Evolutionary conservation across 2,329 filamentous ascomycete species (phyloP), one percentile per base, ranked within the genome.

Genomic region (Ceratocystis harringtonii): DNA sequence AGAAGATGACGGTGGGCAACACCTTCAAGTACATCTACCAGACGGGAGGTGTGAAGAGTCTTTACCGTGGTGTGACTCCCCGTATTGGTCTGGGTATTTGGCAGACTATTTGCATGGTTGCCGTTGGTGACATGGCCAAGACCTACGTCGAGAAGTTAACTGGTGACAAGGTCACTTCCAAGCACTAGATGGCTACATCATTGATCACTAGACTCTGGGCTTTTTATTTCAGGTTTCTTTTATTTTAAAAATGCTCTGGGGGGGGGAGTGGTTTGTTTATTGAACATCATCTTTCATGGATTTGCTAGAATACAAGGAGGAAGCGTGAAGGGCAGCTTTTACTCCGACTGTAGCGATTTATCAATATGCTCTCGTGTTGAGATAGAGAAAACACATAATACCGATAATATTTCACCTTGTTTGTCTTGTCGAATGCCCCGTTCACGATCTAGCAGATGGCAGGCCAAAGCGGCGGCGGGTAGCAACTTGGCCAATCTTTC

Each of bases 41-140:
- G 70, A 84, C 83, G 74, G 96, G 95, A 77, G 94, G 94, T 68
- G 61, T 97, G 73, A 88, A 86, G 80, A 94, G 94, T 73, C 81
- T 99, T 70, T 99, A 99, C 83, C 90, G 94, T 74, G 94, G 94
- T 74, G 92, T 99, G 69, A 82, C 90, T 71, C 94, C 94, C 72
- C 87, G 94, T 76, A 92, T 99, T 75, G 92, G 92, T 71, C 86
- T 99, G 69, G 88, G 94, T 74, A 84, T 99, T 79, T 99, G 94
- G 94, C 94, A 99, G 83, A 99, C 94, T 69, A 88, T 99, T 74
- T 99, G 94, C 83, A 99, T 99, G 94, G 94, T 99, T 78, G 94
- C 92, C 73, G 82, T 97, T 77, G 94, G 94, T 78, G 94, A 97
- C 79, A 92, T 95, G 91, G 84, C 84, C 68, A 87, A 87, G 78